Evolutionary conservation across 2,329 filamentous ascomycete genomes (phyloP).

Genomic region (Exophiala aquamarina): DNA sequence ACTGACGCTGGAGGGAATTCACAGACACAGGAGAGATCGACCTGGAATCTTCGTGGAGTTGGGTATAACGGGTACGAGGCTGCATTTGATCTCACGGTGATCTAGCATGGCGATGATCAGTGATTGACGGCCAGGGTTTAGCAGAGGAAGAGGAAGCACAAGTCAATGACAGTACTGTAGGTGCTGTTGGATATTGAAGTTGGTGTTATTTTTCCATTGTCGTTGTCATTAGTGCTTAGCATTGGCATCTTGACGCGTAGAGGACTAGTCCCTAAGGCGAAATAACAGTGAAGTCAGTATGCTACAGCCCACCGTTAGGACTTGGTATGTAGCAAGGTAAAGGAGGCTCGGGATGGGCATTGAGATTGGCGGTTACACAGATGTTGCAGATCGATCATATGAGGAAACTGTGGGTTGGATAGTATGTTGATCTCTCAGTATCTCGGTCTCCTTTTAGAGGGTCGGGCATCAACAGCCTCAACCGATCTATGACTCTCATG

Average conservation of each 20-base stretch:
- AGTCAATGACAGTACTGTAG: too few species aligned
- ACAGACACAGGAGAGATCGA: slow-evolving; percentile 45
- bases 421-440: neutral
- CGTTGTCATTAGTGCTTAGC: too few species aligned
- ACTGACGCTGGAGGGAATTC: slow-evolving; percentile 54
- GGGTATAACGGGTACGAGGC: slow-evolving; percentile 63
- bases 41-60: slow-evolving; percentile 62
- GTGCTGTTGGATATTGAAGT: too few species aligned
- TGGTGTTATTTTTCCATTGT: too few species aligned
- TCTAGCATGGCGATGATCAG: slow-evolving; percentile 24
- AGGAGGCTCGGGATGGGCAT: slow-evolving; percentile 18
- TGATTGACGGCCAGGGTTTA: neutral
- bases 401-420: neutral
- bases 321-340: slow-evolving; percentile 1
- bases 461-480: too few species aligned
- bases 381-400: slow-evolving; percentile 9
- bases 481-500: too few species aligned
- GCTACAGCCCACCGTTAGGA: too few species aligned
- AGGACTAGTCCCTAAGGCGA: too few species aligned
- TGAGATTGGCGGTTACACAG: slow-evolving; percentile 16
- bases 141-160: neutral
- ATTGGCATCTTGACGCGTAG: too few species aligned
- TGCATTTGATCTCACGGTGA: slow-evolving; percentile 48
- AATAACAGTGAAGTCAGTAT: too few species aligned
- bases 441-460: neutral